A percentile compares a stretch with the other conserved stretches of the same genome.
Evolutionary conservation across 164 flowering plant species (phyloP).

Genomic region (Tetrastigma voinierianum): DNA sequence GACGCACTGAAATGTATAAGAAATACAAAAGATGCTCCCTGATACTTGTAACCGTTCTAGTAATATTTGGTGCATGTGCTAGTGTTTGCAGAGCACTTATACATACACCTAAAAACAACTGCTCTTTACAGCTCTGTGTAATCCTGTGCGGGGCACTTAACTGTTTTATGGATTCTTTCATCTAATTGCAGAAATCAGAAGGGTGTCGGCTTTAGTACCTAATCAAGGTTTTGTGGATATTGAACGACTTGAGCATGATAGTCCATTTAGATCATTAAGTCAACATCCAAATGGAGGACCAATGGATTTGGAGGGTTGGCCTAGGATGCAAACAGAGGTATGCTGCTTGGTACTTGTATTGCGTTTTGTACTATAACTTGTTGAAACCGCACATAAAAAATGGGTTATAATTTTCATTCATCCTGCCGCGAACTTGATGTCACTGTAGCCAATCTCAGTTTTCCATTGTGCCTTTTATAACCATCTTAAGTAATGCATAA

Average conservation of each 20-base stretch:
- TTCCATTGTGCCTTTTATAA: no score
- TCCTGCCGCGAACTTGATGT: neutral
- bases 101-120: neutral
- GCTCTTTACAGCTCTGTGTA: neutral
- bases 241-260: slow-evolving; percentile 63
- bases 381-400: neutral
- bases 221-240: slow-evolving; percentile 54
- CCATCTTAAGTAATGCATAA: no score
- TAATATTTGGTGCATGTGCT: no score
- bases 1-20: no score
- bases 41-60: no score
- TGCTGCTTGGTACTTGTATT: neutral
- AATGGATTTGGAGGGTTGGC: slow-evolving; percentile 67
- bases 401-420: neutral
- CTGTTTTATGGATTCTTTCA: neutral
- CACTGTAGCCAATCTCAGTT: no score
- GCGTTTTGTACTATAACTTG: neutral
- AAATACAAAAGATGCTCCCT: no score
- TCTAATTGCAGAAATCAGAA: slow-evolving; percentile 58
- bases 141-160: neutral
- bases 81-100: neutral
- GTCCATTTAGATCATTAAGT: slow-evolving; percentile 50
- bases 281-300: slow-evolving; percentile 61
- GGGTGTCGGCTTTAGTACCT: slow-evolving; percentile 45
- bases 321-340: slow-evolving; percentile 66